Evolutionary conservation across 805 yeast species (phyloP).

Genomic region (Diddensiella santjacobensis): DNA sequence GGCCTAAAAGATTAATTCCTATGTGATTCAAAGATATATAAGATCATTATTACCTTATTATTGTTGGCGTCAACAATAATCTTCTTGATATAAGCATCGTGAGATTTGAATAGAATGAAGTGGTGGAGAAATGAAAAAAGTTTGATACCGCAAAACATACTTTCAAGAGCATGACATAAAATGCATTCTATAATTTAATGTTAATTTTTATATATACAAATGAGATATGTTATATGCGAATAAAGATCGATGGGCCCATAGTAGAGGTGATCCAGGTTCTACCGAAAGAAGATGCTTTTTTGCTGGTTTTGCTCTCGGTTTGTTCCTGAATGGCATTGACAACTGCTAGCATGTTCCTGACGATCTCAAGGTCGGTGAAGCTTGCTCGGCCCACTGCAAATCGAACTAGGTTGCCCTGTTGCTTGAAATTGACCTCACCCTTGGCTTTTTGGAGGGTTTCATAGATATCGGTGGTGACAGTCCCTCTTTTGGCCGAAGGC

Average conservation of each 20-base stretch:
- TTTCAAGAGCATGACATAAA: not conserved
- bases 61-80: not conserved
- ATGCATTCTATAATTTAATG: too few species aligned
- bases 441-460: constrained; percentile 50
- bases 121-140: too few species aligned
- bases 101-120: too few species aligned
- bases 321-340: constrained; percentile 49
- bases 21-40: too few species aligned
- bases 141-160: too few species aligned
- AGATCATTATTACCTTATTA: not conserved
- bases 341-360: constrained; percentile 66
- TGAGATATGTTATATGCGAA: constrained; percentile 37
- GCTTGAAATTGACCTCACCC: constrained; percentile 77
- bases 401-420: constrained; percentile 50
- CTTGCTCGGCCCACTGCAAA: constrained; percentile 73
- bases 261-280: constrained; percentile 65
- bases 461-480: constrained; percentile 67
- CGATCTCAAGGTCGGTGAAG: constrained; percentile 71
- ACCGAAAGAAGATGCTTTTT: constrained; percentile 61
- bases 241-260: constrained; percentile 74
- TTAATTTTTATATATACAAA: not conserved
- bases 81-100: too few species aligned
- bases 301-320: constrained; percentile 43
- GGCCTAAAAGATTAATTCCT: too few species aligned
- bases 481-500: constrained; percentile 84